Conservation (phyloP, 345 rosid genomes). For the Moricandia arvensis region DNA sequence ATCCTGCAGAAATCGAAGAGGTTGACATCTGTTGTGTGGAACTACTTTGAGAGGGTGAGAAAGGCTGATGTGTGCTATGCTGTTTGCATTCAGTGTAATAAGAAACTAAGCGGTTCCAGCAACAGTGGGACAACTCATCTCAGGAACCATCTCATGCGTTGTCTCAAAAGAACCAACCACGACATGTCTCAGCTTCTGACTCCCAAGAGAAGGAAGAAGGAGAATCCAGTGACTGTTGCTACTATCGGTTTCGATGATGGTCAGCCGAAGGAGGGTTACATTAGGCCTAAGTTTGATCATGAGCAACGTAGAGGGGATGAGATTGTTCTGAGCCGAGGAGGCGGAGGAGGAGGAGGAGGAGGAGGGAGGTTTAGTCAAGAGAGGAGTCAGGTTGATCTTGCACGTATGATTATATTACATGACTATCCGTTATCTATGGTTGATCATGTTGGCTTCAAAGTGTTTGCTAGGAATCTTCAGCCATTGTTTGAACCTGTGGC, state of each 20-base stretch:
- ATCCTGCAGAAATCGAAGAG: conserved; percentile 37
- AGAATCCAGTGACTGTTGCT: too few relatives aligned
- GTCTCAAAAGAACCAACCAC: conserved; percentile 78
- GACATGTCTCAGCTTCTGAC: conserved; percentile 48
- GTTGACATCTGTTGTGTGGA: conserved; percentile 94
- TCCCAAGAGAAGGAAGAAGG: too few relatives aligned
- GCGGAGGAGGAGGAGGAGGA: conserved; percentile 41
- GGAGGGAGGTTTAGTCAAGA: conserved; percentile 32
- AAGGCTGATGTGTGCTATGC: conserved; percentile 85
- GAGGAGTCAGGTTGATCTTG: too few relatives aligned
- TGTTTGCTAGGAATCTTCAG: conserved; percentile 86
- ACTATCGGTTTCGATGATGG: too few relatives aligned
- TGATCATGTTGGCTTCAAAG: not conserved
- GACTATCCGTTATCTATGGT: too few relatives aligned
- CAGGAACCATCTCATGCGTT: conserved; percentile 89
- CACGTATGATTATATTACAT: too few relatives aligned
- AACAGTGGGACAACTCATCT: conserved; percentile 96
- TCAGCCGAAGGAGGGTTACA: too few relatives aligned
- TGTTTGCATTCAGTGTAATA: conserved; percentile 80
- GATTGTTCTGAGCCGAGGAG: conserved; percentile 50
- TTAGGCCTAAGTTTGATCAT: too few relatives aligned
- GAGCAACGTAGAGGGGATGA: conserved; percentile 64
- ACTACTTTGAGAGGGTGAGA: conserved; percentile 87
- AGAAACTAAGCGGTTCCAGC: conserved; percentile 95
- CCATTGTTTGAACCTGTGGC: conserved; percentile 76